A percentile compares a stretch with the other conserved stretches of the same genome.
Evolutionary conservation across 306 rosid species (phyloP).

Genomic region (Sindora glabra): DNA sequence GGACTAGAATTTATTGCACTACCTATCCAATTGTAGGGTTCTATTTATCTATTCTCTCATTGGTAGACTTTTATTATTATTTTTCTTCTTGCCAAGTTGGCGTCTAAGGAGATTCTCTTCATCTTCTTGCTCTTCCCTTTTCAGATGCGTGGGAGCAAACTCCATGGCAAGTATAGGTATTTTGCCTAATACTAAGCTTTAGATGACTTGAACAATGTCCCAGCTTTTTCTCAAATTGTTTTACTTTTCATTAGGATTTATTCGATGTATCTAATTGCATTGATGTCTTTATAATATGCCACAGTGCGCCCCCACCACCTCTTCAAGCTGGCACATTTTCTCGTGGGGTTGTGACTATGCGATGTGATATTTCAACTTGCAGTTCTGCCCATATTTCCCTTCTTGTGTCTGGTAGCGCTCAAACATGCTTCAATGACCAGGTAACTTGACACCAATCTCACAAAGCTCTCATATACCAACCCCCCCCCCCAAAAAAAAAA

Average conservation of each 20-base stretch:
- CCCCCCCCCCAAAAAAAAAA: too few species aligned
- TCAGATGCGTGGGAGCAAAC: slow-evolving; percentile 94
- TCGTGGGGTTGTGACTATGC: slow-evolving; percentile 99
- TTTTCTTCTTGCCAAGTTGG: neutral
- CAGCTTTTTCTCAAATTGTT: neutral
- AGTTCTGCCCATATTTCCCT: slow-evolving; percentile 91
- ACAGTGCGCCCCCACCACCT: slow-evolving; percentile 97
- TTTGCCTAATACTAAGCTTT: slow-evolving; percentile 4
- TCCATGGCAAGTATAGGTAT: slow-evolving; percentile 95
- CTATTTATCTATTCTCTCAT: neutral
- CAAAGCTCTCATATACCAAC: neutral
- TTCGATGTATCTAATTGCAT: slow-evolving; percentile 3
- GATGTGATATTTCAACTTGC: slow-evolving; percentile 89
- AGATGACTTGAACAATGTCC: neutral
- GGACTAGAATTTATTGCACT: neutral
- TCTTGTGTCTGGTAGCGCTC: slow-evolving; percentile 92
- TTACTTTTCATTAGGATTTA: slow-evolving; percentile 7
- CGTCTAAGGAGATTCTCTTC: slow-evolving; percentile 3
- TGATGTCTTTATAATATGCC: slow-evolving; percentile 23
- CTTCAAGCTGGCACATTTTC: slow-evolving; percentile 97
- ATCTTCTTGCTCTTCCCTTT: slow-evolving; percentile 17
- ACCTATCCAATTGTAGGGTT: neutral
- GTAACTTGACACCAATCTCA: too few species aligned
- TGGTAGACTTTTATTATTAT: neutral
- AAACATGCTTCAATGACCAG: slow-evolving; percentile 93